Evolutionary conservation across 192 early-diverging fungal species (phyloP).

Genomic region (Rhizophlyctis rosea): DNA sequence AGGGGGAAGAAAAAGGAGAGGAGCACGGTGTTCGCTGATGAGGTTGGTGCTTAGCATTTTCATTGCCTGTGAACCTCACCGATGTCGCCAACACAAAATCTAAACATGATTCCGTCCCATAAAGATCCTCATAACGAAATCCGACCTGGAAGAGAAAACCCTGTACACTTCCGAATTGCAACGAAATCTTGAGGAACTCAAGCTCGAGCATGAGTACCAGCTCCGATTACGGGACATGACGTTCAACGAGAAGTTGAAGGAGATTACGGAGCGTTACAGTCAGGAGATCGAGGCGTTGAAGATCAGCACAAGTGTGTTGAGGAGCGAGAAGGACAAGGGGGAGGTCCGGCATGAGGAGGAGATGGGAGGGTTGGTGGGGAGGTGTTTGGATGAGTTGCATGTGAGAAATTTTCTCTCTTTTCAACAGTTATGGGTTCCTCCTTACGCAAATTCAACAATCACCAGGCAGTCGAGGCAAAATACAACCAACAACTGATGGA

Average conservation of each 20-base stretch:
- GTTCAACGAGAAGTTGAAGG: conserved; percentile 59
- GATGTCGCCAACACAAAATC: background rate
- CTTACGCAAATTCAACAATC: conserved; percentile 6
- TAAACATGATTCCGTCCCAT: background rate
- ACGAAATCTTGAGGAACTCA: conserved; percentile 51
- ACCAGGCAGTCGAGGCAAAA: conserved; percentile 44
- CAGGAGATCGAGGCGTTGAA: conserved; percentile 57
- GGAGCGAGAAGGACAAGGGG: conserved; percentile 55
- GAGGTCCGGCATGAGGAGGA: conserved; percentile 54
- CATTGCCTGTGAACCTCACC: background rate
- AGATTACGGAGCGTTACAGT: conserved; percentile 46
- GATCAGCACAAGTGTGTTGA: conserved; percentile 37
- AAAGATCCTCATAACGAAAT: conserved; percentile 56
- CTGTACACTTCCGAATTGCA: conserved; percentile 46
- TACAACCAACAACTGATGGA: conserved; percentile 56
- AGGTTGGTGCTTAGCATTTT: conserved; percentile 39
- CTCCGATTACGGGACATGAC: conserved; percentile 60
- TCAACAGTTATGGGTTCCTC: conserved; percentile 7
- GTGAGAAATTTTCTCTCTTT: conserved; percentile 23
- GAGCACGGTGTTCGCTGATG: conserved; percentile 43
- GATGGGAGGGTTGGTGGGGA: conserved; percentile 20
- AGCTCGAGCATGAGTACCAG: conserved; percentile 65
- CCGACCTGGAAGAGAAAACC: conserved; percentile 58
- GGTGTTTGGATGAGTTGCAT: conserved; percentile 44
- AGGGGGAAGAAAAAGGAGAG: conserved; percentile 24